A percentile compares a stretch with the other conserved stretches of the same genome.
These are phyloP conservation scores for Pezicula neosporulosa DNA, from an alignment of 2,329 filamentous ascomycete species.

Conservation along the genomic window DNA sequence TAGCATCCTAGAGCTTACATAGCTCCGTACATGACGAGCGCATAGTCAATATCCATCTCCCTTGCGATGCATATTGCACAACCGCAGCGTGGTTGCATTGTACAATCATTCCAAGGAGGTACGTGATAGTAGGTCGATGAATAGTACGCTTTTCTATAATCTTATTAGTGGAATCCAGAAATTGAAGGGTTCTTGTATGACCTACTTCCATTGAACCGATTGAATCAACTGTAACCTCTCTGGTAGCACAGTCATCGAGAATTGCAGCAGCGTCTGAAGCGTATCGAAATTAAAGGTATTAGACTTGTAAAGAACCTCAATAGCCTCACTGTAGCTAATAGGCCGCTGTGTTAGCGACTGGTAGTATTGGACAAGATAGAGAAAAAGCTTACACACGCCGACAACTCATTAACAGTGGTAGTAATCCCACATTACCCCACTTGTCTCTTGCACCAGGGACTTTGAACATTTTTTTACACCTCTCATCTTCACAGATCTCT, in stretches of 20 bases:
- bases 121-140: slow-evolving; percentile 10
- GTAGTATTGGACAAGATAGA: not conserved
- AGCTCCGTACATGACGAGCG: not conserved
- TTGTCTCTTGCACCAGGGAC: slow-evolving; percentile 6
- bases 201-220: slow-evolving; percentile 8
- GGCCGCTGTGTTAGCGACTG: not conserved
- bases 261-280: slow-evolving; percentile 6
- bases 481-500: not conserved
- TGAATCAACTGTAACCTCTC: slow-evolving; percentile 8
- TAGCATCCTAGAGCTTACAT: not conserved
- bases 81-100: not conserved
- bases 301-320: slow-evolving; percentile 8
- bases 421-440: slow-evolving; percentile 5
- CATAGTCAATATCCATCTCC: not conserved
- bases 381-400: slow-evolving; percentile 11
- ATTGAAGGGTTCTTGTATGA: not conserved
- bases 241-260: slow-evolving; percentile 11
- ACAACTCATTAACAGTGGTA: slow-evolving; percentile 10
- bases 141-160: not conserved
- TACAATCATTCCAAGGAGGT: not conserved
- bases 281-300: slow-evolving; percentile 13
- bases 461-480: slow-evolving; percentile 1
- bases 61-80: not conserved
- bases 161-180: not conserved
- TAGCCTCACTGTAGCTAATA: slow-evolving; percentile 13